Conservation (phyloP, 116 monocot genomes). For the Trichopus zeylanicus region DNA sequence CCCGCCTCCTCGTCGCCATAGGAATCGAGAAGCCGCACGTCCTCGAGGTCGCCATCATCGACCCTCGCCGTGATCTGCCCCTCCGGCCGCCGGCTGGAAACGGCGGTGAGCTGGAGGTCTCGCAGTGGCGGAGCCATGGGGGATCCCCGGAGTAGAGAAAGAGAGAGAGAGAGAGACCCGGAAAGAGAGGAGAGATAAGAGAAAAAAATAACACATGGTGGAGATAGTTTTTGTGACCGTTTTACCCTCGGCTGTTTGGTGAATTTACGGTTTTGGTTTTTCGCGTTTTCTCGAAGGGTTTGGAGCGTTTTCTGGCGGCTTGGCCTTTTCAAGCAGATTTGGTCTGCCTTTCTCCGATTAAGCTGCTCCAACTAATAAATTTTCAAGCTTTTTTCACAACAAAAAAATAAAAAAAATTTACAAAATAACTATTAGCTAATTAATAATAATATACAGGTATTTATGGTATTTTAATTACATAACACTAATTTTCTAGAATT, state of each 20-base stretch:
- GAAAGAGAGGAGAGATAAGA: background rate
- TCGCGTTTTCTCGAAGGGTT: too few relatives aligned
- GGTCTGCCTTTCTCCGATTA: too few relatives aligned
- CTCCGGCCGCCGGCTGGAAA: background rate
- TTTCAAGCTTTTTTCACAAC: too few relatives aligned
- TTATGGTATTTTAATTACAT: too few relatives aligned
- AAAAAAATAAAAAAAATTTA: too few relatives aligned
- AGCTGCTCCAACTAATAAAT: too few relatives aligned
- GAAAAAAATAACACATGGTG: too few relatives aligned
- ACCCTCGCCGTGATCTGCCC: constrained; percentile 3
- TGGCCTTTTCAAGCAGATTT: too few relatives aligned
- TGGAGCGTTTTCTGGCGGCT: too few relatives aligned
- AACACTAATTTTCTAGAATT: too few relatives aligned
- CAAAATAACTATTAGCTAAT: too few relatives aligned
- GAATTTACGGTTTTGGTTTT: background rate
- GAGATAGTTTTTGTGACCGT: background rate
- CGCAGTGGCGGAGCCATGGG: background rate
- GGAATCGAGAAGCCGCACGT: background rate
- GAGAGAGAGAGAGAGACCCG: background rate
- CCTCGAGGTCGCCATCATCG: constrained; percentile 9
- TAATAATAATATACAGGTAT: too few relatives aligned
- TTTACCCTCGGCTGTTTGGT: background rate
- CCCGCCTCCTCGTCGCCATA: background rate
- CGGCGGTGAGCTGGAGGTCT: constrained; percentile 29
- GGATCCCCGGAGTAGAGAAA: background rate